These are phyloP conservation scores for Acacia pycnantha DNA, from an alignment of 331 rosid genomes.

Conservation along the genomic window DNA sequence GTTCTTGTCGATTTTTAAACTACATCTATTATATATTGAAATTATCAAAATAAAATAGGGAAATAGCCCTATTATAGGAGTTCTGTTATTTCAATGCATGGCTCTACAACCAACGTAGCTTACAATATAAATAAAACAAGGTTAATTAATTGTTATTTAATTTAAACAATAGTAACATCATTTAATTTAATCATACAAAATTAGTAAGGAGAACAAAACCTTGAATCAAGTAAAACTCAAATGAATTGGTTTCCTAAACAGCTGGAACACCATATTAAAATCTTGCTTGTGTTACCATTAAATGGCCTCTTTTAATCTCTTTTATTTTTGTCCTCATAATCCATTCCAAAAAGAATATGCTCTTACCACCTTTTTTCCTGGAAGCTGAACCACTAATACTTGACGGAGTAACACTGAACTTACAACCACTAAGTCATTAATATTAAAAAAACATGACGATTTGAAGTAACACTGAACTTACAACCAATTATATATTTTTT, in stretches of 20 bases:
- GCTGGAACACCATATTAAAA: conserved; percentile 10
- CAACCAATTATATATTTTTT: neutral
- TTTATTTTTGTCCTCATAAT: conserved; percentile 68
- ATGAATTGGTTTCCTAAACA: conserved; percentile 16
- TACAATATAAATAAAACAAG: neutral
- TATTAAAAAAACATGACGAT: conserved; percentile 29
- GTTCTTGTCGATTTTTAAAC: too few species aligned
- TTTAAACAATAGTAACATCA: neutral
- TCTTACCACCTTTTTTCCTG: conserved; percentile 69
- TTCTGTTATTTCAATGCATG: too few species aligned
- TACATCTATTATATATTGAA: too few species aligned
- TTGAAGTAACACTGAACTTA: neutral
- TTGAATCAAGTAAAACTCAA: conserved; percentile 23
- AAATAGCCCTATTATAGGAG: too few species aligned
- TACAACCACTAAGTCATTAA: conserved; percentile 6
- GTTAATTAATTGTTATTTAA: neutral
- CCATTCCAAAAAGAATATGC: conserved; percentile 95
- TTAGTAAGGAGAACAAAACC: conserved; percentile 14
- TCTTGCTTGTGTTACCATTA: conserved; percentile 7
- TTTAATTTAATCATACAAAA: conserved; percentile 20
- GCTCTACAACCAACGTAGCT: too few species aligned
- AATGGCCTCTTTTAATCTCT: conserved; percentile 43
- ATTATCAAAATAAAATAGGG: too few species aligned
- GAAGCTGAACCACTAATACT: conserved; percentile 89
- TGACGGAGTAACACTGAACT: conserved; percentile 24